Evolutionary conservation across 805 yeast genomes (phyloP).

Genomic region (Brettanomyces naardenensis): DNA sequence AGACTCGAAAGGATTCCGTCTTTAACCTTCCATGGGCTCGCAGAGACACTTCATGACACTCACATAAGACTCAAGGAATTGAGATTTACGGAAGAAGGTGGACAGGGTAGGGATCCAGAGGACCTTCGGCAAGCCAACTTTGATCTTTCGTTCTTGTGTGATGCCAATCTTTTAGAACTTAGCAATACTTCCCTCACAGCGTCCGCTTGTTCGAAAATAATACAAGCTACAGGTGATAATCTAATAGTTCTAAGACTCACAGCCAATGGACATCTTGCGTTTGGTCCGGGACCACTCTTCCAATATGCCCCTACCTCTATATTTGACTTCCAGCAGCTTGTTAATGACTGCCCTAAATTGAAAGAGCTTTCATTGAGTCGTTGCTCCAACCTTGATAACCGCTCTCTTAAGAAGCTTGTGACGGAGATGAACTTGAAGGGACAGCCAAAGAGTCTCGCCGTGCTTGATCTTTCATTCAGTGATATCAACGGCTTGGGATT

Average conservation of each 20-base stretch:
- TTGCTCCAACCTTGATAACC: conserved; percentile 16
- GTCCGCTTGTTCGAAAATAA: not conserved
- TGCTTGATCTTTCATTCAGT: conserved; percentile 15
- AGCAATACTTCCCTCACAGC: not conserved
- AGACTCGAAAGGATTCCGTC: too few species aligned
- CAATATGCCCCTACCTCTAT: not conserved
- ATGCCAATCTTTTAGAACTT: not conserved
- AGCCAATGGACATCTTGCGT: not conserved
- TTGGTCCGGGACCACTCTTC: conserved; percentile 1
- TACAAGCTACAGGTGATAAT: not conserved
- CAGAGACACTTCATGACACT: too few species aligned
- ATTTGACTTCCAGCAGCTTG: conserved; percentile 5
- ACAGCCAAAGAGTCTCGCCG: conserved; percentile 6
- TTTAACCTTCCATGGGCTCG: too few species aligned
- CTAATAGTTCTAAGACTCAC: not conserved
- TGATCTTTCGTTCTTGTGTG: conserved; percentile 4
- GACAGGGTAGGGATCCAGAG: too few species aligned
- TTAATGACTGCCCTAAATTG: conserved; percentile 10
- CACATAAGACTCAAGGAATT: too few species aligned
- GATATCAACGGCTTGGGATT: conserved; percentile 18
- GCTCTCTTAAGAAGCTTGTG: conserved; percentile 11
- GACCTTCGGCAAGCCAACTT: too few species aligned
- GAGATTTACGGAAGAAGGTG: too few species aligned
- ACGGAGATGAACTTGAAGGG: conserved; percentile 5
- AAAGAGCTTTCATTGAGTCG: conserved; percentile 10